Conservation (phyloP, 768 basidiomycete genomes). For the Suillus paluster region DNA sequence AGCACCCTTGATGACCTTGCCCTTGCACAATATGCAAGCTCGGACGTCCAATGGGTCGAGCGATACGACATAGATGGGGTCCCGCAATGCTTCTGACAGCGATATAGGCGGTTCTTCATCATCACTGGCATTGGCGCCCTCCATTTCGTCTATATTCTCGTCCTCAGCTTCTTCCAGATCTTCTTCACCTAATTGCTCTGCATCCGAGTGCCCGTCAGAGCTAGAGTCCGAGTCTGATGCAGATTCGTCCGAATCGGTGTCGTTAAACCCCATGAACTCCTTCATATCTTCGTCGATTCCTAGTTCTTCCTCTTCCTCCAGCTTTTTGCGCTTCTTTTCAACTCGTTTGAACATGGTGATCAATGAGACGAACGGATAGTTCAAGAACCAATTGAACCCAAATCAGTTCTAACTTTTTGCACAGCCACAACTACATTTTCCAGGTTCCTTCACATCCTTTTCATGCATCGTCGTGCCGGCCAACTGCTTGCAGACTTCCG, state of each 20-base stretch:
- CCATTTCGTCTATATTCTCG: constrained; percentile 32
- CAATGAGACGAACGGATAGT: background rate
- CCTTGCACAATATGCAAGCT: constrained; percentile 72
- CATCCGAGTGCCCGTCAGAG: constrained; percentile 32
- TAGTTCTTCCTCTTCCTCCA: constrained; percentile 66
- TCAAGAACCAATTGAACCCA: too few relatives aligned
- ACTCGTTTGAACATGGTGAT: constrained; percentile 77
- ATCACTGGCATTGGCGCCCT: constrained; percentile 24
- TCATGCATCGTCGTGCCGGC: constrained; percentile 32
- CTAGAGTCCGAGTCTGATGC: constrained; percentile 51
- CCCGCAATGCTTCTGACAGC: constrained; percentile 60
- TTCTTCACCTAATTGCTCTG: constrained; percentile 19
- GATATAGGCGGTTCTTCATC: constrained; percentile 50
- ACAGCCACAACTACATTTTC: constrained; percentile 35
- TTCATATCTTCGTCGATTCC: constrained; percentile 68
- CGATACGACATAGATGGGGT: constrained; percentile 67
- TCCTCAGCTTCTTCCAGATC: constrained; percentile 24
- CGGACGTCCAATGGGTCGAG: constrained; percentile 57
- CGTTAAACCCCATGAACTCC: constrained; percentile 66
- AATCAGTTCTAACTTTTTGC: constrained; percentile 6
- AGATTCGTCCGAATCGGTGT: constrained; percentile 76
- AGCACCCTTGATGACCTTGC: constrained; percentile 66
- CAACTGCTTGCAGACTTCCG: constrained; percentile 26
- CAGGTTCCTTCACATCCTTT: constrained; percentile 22
- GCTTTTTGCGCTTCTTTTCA: constrained; percentile 64